Evolutionary conservation across 176 grass and related monocot species (phyloP), one percentile per base, ranked within the genome.

Genomic region (Rhynchospora tenuis): DNA sequence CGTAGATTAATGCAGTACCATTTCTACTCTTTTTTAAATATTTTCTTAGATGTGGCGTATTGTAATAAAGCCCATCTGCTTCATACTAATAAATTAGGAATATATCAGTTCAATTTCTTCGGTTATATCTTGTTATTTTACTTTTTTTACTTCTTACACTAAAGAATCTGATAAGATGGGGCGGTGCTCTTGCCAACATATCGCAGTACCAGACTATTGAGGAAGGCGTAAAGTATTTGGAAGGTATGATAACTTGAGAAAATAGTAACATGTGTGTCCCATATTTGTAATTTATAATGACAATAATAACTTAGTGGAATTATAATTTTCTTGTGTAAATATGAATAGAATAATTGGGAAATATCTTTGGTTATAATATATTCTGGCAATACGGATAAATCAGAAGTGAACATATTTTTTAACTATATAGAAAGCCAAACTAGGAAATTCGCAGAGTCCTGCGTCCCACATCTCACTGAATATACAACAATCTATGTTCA

Each of bases 141-240:
- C 9, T 45, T 10, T n/a, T 9, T 81, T 20, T 9, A 59, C 27
- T 63, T 54, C 9, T 82, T 12, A 12, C 48, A 50, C 11, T 73
- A 23, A 48, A 87, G 79, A 83, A 87, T 73, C 78, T 87, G 23
- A 87, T 78, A 31, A 82, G 56, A 26, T 87, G 66, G 85, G 85
- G 85, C 71, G 55, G 55, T n/a, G 76, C 85, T 22, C 85, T 87
- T 59, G 77, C 82, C n/a, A 54, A 83, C 43, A 54, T 82, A 22
- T 63, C 79, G 3, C 57, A 62, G 54, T 87, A 74, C 60, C 79
- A 76, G 27, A 75, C 1, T 33, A 65, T 19, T 3, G 29, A 23
- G 14, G 85, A 87, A 42, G 13, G n/a, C 45, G 33, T 72, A 27
- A 75, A 87, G 42, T 82, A 74, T 50, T 19, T 76, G 7, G 54